Base-by-base conservation (phyloP, 2,329 filamentous ascomycete species). In the Sordariomycetes sp. region DNA sequence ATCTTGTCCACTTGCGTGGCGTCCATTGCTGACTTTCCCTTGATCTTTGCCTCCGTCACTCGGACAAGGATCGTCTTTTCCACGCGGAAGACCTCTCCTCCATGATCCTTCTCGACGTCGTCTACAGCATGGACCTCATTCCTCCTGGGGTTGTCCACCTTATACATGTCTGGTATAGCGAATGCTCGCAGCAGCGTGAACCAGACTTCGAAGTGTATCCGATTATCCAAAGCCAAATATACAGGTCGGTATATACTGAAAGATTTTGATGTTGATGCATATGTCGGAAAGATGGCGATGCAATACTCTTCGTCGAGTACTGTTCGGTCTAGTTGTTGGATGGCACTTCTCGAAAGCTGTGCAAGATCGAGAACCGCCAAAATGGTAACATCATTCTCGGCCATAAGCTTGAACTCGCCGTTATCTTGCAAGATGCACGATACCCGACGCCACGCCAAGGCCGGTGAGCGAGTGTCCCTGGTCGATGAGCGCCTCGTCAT, bases 201-300 rank as follows among this genome's bases (percentile, higher is more conserved):
- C 92, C 92, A 98, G 10, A 95, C 92, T 54, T 98, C 92, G 48
- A 93, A 94, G n/a, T 94, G 68, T 6, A 94, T 78, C 27, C 88
- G 75, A 18, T 77, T 88, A 46, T 96, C 90, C 29, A 95, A 61
- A 4, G 86, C 83, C 21, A 98, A 67, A 52, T 94, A 95, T 23
- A 96, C 79, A 0, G 92, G 90, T n/a, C 85, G 78, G 39, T 86
- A 79, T 19, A 90, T 74, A 6, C 82, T 82, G 36, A 90, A 67
- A 14, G 82, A 73, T 3, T 76, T 82, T 2, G 85, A 74, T 15
- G 76, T 77, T 8, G 82, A 71, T 1, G 86, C 79, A 57, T 98
- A 96, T 42, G 90, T 88, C 12, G 92, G 90, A 50, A 95, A 95
- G 30, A 98, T 90, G 34, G 86, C 88, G 42, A 98, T 84, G 61